Percentiles rank a stretch among this genome's conserved stretches.
phyloP scores from a whole-genome alignment of 2,329 filamentous ascomycete species.

The Akanthomyces uredinophilus region DNA sequence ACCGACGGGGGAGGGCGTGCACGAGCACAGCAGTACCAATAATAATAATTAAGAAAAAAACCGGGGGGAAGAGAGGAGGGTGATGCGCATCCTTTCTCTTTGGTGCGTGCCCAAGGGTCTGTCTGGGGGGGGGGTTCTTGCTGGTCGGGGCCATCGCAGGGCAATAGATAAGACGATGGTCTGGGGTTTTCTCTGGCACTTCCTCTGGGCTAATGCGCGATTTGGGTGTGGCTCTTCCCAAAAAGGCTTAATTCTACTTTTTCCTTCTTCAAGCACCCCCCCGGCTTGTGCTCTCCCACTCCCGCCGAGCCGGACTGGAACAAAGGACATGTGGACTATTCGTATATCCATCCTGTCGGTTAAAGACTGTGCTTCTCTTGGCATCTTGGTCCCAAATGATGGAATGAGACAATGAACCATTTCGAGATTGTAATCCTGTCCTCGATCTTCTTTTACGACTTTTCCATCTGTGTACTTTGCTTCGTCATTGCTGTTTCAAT shows the following conservation, averaged over 20 bases:
- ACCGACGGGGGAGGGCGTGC: neutral
- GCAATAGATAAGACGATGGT: slow-evolving; percentile 13
- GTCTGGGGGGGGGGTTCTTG: neutral
- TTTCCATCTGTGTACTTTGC: neutral
- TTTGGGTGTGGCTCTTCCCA: neutral
- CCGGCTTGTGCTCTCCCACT: neutral
- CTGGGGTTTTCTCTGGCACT: slow-evolving; percentile 8
- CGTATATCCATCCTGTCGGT: slow-evolving; percentile 1
- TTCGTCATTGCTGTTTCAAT: neutral
- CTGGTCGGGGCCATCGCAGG: slow-evolving; percentile 2
- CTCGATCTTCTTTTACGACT: neutral
- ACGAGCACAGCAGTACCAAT: neutral
- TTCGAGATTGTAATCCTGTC: neutral
- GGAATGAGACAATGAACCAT: slow-evolving; percentile 1
- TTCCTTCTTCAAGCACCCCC: neutral
- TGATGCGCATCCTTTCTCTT: neutral
- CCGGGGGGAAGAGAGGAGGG: neutral
- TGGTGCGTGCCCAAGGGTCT: neutral
- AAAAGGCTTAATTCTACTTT: neutral
- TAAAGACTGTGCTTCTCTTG: neutral
- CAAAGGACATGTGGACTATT: slow-evolving; percentile 1
- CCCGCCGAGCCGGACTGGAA: neutral
- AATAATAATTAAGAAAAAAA: neutral
- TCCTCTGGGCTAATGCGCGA: neutral
- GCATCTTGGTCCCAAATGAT: neutral